A percentile compares a stretch with the other conserved stretches of the same genome.
These are phyloP conservation scores for Mycena latifolia DNA, from an alignment of 768 basidiomycete species.

Conservation along the genomic window DNA sequence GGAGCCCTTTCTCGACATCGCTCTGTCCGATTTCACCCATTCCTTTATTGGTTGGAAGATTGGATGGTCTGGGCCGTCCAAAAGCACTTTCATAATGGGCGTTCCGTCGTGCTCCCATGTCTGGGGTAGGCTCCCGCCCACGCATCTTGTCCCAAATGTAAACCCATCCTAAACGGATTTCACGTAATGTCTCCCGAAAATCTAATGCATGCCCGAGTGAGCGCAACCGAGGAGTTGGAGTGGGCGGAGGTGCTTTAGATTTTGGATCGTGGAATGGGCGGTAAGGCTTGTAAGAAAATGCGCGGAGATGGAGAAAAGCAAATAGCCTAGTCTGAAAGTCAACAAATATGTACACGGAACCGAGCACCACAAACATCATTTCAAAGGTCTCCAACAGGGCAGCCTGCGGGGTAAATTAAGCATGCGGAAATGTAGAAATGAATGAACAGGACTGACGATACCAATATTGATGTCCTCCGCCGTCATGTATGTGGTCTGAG, in stretches of 20 bases:
- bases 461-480: conserved; percentile 81
- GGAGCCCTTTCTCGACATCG: conserved; percentile 27
- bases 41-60: conserved; percentile 17
- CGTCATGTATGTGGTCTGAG: conserved; percentile 75
- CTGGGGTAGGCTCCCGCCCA: conserved; percentile 66
- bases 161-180: conserved; percentile 68
- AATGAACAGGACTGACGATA: conserved; percentile 48
- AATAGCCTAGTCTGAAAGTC: conserved; percentile 58
- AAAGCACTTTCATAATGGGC: conserved; percentile 60
- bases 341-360: conserved; percentile 16
- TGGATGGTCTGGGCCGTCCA: conserved; percentile 50
- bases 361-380: conserved; percentile 68
- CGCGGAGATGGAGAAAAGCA: conserved; percentile 77
- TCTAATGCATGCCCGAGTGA: conserved; percentile 76
- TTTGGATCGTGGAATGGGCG: conserved; percentile 45
- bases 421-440: background rate
- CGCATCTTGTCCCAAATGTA: conserved; percentile 68
- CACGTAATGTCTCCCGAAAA: conserved; percentile 75
- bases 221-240: conserved; percentile 64
- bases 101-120: conserved; percentile 55
- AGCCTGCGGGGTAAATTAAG: conserved; percentile 31
- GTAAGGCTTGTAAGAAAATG: conserved; percentile 80
- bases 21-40: conserved; percentile 25
- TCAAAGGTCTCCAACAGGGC: conserved; percentile 79
- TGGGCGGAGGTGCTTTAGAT: conserved; percentile 45